Evolutionary conservation across 2,329 filamentous ascomycete genomes (phyloP).

Genomic region (Fusarium anguioides): DNA sequence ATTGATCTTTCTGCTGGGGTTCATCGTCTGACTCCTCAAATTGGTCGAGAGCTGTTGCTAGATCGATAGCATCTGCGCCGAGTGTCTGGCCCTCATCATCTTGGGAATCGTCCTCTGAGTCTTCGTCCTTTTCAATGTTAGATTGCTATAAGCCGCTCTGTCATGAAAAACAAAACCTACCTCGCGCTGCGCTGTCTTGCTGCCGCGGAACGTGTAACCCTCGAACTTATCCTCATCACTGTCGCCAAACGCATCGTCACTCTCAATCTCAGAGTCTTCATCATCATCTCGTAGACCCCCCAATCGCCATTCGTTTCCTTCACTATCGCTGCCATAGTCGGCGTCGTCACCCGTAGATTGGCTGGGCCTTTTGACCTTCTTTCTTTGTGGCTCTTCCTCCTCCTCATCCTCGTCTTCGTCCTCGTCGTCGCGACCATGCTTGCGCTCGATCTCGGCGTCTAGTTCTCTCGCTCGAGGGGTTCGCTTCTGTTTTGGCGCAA

Average conservation of each 20-base stretch:
- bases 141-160: background rate
- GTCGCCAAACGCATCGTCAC: conserved; percentile 85
- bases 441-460: conserved; percentile 59
- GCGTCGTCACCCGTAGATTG: conserved; percentile 59
- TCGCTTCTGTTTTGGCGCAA: conserved; percentile 59
- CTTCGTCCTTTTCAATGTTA: conserved; percentile 57
- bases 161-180: conserved; percentile 30
- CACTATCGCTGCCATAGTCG: conserved; percentile 84
- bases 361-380: conserved; percentile 56
- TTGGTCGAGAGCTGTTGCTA: conserved; percentile 67
- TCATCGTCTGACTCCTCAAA: conserved; percentile 62
- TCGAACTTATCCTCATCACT: conserved; percentile 89
- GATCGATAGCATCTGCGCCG: conserved; percentile 68
- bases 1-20: conserved; percentile 58
- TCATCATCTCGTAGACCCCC: conserved; percentile 69
- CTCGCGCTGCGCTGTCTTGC: conserved; percentile 51
- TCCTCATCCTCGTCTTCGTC: conserved; percentile 63
- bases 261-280: conserved; percentile 73
- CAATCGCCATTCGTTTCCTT: conserved; percentile 86
- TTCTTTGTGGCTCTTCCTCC: conserved; percentile 55
- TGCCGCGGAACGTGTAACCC: conserved; percentile 71
- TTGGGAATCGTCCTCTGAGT: conserved; percentile 66
- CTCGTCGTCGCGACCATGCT: conserved; percentile 58
- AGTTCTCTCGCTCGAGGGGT: conserved; percentile 64
- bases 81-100: conserved; percentile 68